phyloP scores from a whole-genome alignment of 2,329 filamentous ascomycete genomes.

The Fusarium virguliforme region DNA sequence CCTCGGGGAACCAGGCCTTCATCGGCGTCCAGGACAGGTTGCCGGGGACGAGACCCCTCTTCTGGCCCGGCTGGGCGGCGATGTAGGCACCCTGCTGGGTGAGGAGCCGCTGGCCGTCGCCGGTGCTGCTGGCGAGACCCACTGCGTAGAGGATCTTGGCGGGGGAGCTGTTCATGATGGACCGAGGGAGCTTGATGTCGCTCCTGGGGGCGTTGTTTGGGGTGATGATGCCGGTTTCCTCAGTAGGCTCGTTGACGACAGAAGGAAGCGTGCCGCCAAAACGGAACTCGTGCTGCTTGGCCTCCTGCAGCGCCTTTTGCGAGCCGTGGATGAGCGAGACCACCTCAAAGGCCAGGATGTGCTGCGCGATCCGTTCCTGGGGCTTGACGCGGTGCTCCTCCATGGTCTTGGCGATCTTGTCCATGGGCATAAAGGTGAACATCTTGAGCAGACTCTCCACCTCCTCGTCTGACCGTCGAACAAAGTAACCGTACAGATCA shows the following conservation, averaged over 20 bases:
- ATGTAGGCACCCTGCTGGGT: constrained; percentile 73
- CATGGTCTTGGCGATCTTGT: constrained; percentile 79
- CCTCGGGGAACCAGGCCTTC: constrained; percentile 70
- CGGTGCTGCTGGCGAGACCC: constrained; percentile 70
- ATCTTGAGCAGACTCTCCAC: constrained; percentile 87
- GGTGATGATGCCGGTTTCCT: constrained; percentile 55
- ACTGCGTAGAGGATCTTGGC: constrained; percentile 72
- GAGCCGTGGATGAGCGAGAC: constrained; percentile 84
- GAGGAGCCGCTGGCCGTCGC: constrained; percentile 73
- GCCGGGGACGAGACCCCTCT: constrained; percentile 62
- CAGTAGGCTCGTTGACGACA: constrained; percentile 52
- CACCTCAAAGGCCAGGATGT: constrained; percentile 86
- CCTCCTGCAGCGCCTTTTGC: constrained; percentile 74
- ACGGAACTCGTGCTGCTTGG: constrained; percentile 67
- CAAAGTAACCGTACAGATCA: constrained; percentile 92
- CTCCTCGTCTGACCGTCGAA: constrained; percentile 85
- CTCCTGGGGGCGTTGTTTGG: constrained; percentile 66
- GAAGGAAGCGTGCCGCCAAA: constrained; percentile 60
- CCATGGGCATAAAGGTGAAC: constrained; percentile 88
- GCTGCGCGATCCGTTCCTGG: constrained; percentile 83
- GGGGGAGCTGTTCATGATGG: constrained; percentile 71
- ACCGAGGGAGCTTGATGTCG: constrained; percentile 73
- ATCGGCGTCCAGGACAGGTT: constrained; percentile 75
- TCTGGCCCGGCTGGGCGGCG: constrained; percentile 65
- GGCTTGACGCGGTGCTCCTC: constrained; percentile 77